phyloP scores from a whole-genome alignment of 306 rosid species.

The Vicia sativa region DNA sequence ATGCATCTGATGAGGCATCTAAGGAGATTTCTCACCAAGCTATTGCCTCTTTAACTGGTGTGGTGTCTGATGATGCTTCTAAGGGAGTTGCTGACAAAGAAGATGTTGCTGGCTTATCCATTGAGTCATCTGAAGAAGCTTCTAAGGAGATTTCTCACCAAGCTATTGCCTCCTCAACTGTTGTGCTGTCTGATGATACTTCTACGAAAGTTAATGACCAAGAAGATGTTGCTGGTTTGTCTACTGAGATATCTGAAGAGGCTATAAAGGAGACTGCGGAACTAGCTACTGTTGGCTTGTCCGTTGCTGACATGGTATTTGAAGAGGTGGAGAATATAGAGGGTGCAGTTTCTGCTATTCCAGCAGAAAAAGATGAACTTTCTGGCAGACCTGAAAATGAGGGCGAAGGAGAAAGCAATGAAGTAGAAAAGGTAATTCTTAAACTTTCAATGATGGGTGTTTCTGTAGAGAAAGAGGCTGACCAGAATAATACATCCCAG shows the following conservation, averaged over 20 bases:
- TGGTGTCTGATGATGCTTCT: neutral
- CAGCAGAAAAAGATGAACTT: neutral
- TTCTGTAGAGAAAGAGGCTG: neutral
- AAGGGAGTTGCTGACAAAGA: neutral
- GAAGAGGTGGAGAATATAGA: neutral
- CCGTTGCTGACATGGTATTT: neutral
- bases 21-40: slow-evolving; percentile 5
- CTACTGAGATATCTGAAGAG: no score
- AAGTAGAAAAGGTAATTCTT: slow-evolving; percentile 15
- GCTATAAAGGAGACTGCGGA: neutral
- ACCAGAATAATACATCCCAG: neutral
- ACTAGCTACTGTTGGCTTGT: neutral
- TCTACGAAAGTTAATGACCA: no score
- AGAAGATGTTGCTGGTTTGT: no score
- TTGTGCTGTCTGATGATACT: neutral
- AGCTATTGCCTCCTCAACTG: neutral
- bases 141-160: neutral
- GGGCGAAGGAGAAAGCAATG: neutral
- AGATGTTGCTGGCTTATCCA: neutral
- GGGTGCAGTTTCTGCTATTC: neutral
- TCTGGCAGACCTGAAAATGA: slow-evolving; percentile 17
- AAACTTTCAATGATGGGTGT: slow-evolving; percentile 18
- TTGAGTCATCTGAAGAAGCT: neutral
- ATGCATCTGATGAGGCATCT: neutral
- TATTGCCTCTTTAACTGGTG: neutral